phyloP scores from a whole-genome alignment of 495 filamentous ascomycete species.

The Talaromyces adpressus region DNA sequence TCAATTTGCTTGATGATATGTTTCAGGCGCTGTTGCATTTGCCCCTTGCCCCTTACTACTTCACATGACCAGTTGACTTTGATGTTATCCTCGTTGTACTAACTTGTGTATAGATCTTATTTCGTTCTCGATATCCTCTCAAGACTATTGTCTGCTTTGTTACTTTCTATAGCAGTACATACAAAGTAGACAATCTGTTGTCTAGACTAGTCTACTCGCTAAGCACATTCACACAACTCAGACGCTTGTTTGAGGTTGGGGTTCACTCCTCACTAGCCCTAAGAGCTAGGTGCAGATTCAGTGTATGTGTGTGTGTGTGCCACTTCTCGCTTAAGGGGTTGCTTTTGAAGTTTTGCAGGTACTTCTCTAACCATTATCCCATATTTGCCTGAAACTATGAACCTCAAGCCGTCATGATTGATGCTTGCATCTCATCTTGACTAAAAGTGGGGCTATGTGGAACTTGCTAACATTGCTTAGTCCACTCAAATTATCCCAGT shows the following conservation, averaged over 20 bases:
- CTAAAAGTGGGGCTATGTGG: not conserved
- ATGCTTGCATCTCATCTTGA: not conserved
- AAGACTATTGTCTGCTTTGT: not conserved
- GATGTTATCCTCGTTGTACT: not conserved
- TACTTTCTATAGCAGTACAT: not conserved
- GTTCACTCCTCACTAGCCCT: not conserved
- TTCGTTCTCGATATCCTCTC: not conserved
- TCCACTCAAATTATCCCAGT: not conserved
- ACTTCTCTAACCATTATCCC: not conserved
- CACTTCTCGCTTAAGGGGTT: not conserved
- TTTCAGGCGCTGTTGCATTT: not conserved
- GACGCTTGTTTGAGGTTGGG: not conserved
- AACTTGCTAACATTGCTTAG: not conserved
- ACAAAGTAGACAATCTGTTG: not conserved
- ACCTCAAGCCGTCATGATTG: not conserved
- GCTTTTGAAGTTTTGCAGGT: not conserved
- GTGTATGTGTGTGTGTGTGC: not conserved
- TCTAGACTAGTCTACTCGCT: not conserved
- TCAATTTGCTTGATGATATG: not conserved
- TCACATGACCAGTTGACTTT: not conserved
- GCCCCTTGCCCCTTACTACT: conserved; percentile 3
- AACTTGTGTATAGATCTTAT: not conserved
- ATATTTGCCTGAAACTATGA: not conserved
- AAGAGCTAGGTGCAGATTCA: not conserved
- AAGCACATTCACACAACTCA: not conserved